phyloP scores from a whole-genome alignment of 2,329 filamentous ascomycete species.

The Pseudogymnoascus sp. region DNA sequence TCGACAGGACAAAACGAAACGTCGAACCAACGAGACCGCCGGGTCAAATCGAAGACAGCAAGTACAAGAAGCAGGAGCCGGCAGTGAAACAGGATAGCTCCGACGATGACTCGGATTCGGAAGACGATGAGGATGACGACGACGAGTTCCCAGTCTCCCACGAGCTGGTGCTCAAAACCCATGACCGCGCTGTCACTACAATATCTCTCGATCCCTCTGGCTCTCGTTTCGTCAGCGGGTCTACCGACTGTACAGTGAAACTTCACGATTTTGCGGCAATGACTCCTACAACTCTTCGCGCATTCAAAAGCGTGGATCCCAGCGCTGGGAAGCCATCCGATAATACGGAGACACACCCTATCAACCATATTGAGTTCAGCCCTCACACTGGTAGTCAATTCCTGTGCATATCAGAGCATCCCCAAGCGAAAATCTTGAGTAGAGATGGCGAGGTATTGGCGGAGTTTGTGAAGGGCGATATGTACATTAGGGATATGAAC shows the following conservation, averaged over 20 bases:
- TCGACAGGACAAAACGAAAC: slow-evolving; percentile 66
- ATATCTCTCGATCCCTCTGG: slow-evolving; percentile 79
- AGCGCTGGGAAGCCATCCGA: slow-evolving; percentile 65
- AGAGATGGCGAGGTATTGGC: slow-evolving; percentile 79
- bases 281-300: slow-evolving; percentile 87
- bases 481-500: slow-evolving; percentile 96
- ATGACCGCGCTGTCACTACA: slow-evolving; percentile 79
- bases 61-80: slow-evolving; percentile 23
- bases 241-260: slow-evolving; percentile 83
- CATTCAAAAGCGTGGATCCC: slow-evolving; percentile 88
- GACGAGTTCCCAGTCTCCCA: slow-evolving; percentile 91
- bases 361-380: slow-evolving; percentile 83
- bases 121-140: slow-evolving; percentile 55
- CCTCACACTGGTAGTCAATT: slow-evolving; percentile 71
- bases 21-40: slow-evolving; percentile 28
- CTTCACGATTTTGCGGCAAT: slow-evolving; percentile 93
- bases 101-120: slow-evolving; percentile 35
- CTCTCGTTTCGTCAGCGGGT: slow-evolving; percentile 78
- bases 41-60: slow-evolving; percentile 25
- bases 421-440: slow-evolving; percentile 82
- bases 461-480: slow-evolving; percentile 94
- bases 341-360: slow-evolving; percentile 73
- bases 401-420: slow-evolving; percentile 79
- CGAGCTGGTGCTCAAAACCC: slow-evolving; percentile 85
- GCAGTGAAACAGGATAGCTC: slow-evolving; percentile 32